Evolutionary conservation across 2,329 filamentous ascomycete species (phyloP).

Genomic region (Cladophialophora yegresii): DNA sequence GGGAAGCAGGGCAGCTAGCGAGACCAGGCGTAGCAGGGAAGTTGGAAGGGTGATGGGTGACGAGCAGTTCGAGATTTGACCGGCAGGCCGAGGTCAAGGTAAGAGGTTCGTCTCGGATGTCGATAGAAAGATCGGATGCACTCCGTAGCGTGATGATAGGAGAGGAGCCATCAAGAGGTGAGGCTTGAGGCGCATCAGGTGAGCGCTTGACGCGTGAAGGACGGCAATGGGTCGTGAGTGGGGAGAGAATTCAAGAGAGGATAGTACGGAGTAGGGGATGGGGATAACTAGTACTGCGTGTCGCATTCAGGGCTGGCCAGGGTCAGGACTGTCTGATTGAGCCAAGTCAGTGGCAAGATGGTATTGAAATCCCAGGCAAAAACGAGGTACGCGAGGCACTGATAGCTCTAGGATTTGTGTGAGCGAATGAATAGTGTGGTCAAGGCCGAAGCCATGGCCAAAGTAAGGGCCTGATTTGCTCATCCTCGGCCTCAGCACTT

Average conservation of each 20-base stretch:
- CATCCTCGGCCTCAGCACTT: neutral
- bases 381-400: neutral
- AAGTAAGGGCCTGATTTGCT: neutral
- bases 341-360: neutral
- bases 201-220: slow-evolving; percentile 24
- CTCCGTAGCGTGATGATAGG: slow-evolving; percentile 10
- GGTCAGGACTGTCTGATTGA: neutral
- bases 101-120: slow-evolving; percentile 17
- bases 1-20: slow-evolving; percentile 18
- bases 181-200: slow-evolving; percentile 8
- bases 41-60: slow-evolving; percentile 21
- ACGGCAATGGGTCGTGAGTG: slow-evolving; percentile 1
- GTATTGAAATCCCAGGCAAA: slow-evolving; percentile 9
- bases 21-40: slow-evolving; percentile 22
- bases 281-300: slow-evolving; percentile 5
- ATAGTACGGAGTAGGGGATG: slow-evolving; percentile 2
- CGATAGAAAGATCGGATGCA: slow-evolving; percentile 17
- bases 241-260: slow-evolving; percentile 12
- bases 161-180: slow-evolving; percentile 7
- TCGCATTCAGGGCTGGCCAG: neutral
- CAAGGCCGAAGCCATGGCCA: neutral
- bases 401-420: neutral
- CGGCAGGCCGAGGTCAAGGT: slow-evolving; percentile 17
- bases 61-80: slow-evolving; percentile 17
- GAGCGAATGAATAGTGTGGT: neutral